A percentile compares a stretch with the other conserved stretches of the same genome.
Evolutionary conservation across 164 flowering plant genomes (phyloP).

Genomic region (Chimonanthus salicifolius): DNA sequence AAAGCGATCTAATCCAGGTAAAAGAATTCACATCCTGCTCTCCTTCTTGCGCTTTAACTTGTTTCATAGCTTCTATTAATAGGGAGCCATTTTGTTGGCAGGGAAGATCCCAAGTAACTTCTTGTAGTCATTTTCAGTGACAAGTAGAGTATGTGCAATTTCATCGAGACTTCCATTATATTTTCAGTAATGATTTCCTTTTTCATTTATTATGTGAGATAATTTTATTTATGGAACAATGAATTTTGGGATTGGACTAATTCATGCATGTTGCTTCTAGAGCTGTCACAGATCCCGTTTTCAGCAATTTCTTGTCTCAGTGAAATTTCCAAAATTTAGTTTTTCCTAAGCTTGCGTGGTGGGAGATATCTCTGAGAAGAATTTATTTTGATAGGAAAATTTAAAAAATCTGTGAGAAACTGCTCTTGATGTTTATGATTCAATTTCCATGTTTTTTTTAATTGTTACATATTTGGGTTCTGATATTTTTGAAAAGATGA

Average conservation of each 20-base stretch:
- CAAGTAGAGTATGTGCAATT: neutral
- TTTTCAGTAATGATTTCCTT: neutral
- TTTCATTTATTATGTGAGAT: neutral
- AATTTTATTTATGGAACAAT: neutral
- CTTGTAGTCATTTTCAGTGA: no score
- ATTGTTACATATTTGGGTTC: no score
- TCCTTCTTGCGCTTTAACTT: neutral
- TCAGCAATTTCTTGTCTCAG: no score
- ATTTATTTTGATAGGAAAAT: no score
- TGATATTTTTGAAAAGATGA: no score
- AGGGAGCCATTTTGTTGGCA: neutral
- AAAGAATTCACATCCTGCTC: slow-evolving; percentile 12
- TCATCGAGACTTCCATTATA: neutral
- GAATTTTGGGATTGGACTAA: neutral
- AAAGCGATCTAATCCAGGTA: slow-evolving; percentile 25
- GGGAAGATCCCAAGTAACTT: neutral
- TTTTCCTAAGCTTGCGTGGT: no score
- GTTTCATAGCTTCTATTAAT: neutral
- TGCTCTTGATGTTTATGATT: no score
- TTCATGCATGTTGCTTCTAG: neutral
- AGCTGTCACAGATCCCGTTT: no score
- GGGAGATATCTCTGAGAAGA: no score
- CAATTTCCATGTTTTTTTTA: no score
- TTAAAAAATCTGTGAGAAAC: no score
- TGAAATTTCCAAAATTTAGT: no score